Evolutionary conservation across 1,284 basidiomycete genomes (phyloP), one percentile per base, ranked within the genome.

Genomic region (Inonotus obliquus): DNA sequence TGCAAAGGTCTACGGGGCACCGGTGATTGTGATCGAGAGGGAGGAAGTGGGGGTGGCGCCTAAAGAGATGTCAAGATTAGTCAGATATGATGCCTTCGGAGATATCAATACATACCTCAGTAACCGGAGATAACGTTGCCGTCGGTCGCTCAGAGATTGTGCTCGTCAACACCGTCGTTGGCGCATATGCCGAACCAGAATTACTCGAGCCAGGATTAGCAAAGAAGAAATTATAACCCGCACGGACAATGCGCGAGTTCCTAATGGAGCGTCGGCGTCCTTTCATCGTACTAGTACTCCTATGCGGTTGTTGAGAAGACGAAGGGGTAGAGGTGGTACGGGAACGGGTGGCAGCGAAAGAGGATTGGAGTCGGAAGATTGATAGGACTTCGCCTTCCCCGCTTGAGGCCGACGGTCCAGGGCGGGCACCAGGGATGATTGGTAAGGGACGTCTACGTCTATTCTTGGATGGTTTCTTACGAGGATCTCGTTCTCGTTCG

Each of bases 151-250:
- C 62, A 10, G 58, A 60, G 13, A 63, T 63, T 17, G 56, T 53
- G 29, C 54, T 60, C 47, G 62, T 63, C 25, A 60, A 47, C 17
- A 53, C 62, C 11, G 62, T 63, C 9, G 58, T 54, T 6, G 62
- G 62, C 17, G 58, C 62, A 47, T 60, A 60, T 21, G 58, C 57
- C 11, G 62, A 63, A 9, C 62, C 62, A n/a, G 58, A 56, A 21
- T 32, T 60, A 39, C 58, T 60, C 25, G 62, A 63, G 21, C 62
- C 62, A 17, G 62, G 58, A 37, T 55, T 27, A 19, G 62, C 58
- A 39, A 63, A 63, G 54, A 60, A 48, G 17, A 60, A 29, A 25
- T 63, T 63, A 47, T 60, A 60, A 19, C 58, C 62, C 37, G 62
- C 47, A 11, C 59, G 52, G 17, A 63, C 13, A 17, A 63, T 63